phyloP scores from a whole-genome alignment of 2,329 filamentous ascomycete genomes.

The Apiospora saccharicola region DNA sequence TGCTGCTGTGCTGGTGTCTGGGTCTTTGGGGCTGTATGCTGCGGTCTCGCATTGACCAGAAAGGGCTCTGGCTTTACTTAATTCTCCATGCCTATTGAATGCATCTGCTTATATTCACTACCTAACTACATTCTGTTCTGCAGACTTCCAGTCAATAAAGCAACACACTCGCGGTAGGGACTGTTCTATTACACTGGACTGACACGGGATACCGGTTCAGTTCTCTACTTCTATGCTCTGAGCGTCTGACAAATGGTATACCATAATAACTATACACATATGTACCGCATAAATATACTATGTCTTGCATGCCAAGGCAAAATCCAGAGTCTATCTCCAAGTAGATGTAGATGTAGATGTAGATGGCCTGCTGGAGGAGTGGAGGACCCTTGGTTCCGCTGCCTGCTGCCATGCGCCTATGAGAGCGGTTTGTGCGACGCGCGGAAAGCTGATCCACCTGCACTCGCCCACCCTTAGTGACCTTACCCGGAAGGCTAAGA shows the following conservation, averaged over 20 bases:
- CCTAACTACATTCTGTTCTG: too few relatives aligned
- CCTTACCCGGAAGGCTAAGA: neutral
- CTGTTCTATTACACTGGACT: too few relatives aligned
- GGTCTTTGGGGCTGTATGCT: conserved; percentile 55
- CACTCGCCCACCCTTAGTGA: neutral
- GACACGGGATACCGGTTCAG: too few relatives aligned
- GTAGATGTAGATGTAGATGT: neutral
- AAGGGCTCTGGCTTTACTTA: neutral
- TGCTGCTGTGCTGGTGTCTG: conserved; percentile 50
- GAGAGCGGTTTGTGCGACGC: conserved; percentile 12
- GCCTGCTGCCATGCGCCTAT: neutral
- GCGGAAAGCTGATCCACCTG: conserved; percentile 17
- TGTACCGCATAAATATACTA: neutral
- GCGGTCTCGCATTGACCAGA: conserved; percentile 52
- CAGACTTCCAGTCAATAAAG: too few relatives aligned
- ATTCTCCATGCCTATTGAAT: neutral
- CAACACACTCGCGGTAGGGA: too few relatives aligned
- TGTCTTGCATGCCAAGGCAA: neutral
- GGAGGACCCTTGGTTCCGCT: neutral
- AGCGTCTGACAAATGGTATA: neutral
- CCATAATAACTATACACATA: neutral
- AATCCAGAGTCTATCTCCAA: too few relatives aligned
- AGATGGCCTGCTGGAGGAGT: neutral
- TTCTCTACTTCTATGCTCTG: too few relatives aligned
- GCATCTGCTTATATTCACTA: neutral